Evolutionary conservation across 2,329 filamentous ascomycete genomes (phyloP).

Genomic region (Paecilomyces fulvus): DNA sequence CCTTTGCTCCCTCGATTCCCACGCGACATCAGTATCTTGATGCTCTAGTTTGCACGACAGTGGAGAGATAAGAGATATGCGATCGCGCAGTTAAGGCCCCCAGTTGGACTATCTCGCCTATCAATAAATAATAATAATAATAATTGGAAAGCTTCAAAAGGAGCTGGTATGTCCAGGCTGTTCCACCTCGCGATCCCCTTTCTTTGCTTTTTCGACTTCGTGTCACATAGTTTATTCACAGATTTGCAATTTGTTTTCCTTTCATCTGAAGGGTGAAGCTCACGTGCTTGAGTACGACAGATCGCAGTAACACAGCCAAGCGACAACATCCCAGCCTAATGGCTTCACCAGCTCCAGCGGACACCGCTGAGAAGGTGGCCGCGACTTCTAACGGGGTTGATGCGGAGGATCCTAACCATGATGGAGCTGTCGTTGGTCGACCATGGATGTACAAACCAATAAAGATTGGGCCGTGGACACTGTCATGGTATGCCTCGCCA

Average conservation of each 20-base stretch:
- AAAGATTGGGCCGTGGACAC: slow-evolving; percentile 44
- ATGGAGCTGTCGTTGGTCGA: slow-evolving; percentile 20
- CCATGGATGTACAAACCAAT: slow-evolving; percentile 61
- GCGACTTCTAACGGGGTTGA: slow-evolving; percentile 23
- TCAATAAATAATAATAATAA: background rate
- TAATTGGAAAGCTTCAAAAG: background rate
- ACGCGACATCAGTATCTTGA: background rate
- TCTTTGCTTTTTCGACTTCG: background rate
- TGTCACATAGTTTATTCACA: background rate
- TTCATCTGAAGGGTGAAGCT: background rate
- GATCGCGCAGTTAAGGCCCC: background rate
- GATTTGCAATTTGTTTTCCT: background rate
- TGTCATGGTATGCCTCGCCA: slow-evolving; percentile 66
- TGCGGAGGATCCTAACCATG: slow-evolving; percentile 6
- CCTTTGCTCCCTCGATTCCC: background rate
- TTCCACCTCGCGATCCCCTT: background rate
- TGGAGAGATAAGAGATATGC: background rate
- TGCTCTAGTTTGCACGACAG: background rate
- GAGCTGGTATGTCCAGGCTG: background rate
- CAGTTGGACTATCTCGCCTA: background rate
- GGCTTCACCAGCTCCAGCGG: background rate
- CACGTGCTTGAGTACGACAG: background rate
- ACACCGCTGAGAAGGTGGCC: slow-evolving; percentile 15
- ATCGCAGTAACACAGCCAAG: background rate
- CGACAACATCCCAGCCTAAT: background rate